phyloP scores from a whole-genome alignment of 257 asterid genomes.

The Striga asiatica region DNA sequence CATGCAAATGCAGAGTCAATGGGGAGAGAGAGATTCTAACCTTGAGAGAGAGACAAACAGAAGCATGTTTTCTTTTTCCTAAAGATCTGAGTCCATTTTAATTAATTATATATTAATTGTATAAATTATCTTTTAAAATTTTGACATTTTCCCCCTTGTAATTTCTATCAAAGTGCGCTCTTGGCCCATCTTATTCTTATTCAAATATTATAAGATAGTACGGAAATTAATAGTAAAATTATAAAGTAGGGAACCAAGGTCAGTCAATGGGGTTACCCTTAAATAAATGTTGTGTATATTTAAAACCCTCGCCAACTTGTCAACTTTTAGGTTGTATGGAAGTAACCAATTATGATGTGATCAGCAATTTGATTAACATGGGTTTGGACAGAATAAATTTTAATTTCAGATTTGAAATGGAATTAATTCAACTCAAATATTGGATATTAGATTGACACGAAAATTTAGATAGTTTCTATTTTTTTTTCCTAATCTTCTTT shows the following conservation, averaged over 20 bases:
- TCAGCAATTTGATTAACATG: too few relatives aligned
- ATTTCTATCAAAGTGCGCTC: constrained; percentile 33
- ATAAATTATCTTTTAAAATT: constrained; percentile 29
- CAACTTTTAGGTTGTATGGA: background rate
- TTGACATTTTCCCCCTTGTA: constrained; percentile 68
- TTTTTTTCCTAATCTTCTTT: too few relatives aligned
- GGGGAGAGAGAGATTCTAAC: constrained; percentile 41
- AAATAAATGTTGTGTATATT: too few relatives aligned
- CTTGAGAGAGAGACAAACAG: constrained; percentile 61
- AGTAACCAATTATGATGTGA: background rate
- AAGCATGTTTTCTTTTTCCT: too few relatives aligned
- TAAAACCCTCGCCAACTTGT: too few relatives aligned
- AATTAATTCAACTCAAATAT: too few relatives aligned
- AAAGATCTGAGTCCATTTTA: too few relatives aligned
- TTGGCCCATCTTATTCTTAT: constrained; percentile 22
- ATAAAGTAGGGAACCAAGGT: constrained; percentile 50
- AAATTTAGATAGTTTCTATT: too few relatives aligned
- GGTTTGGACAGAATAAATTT: too few relatives aligned
- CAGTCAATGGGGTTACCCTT: constrained; percentile 45
- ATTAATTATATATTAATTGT: constrained; percentile 3
- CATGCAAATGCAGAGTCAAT: constrained; percentile 46
- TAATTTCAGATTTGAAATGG: too few relatives aligned
- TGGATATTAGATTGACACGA: too few relatives aligned
- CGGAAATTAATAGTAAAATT: constrained; percentile 14
- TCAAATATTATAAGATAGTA: background rate